Evolutionary conservation across 2,329 filamentous ascomycete genomes (phyloP).

Genomic region (Hypoxylon sp.): DNA sequence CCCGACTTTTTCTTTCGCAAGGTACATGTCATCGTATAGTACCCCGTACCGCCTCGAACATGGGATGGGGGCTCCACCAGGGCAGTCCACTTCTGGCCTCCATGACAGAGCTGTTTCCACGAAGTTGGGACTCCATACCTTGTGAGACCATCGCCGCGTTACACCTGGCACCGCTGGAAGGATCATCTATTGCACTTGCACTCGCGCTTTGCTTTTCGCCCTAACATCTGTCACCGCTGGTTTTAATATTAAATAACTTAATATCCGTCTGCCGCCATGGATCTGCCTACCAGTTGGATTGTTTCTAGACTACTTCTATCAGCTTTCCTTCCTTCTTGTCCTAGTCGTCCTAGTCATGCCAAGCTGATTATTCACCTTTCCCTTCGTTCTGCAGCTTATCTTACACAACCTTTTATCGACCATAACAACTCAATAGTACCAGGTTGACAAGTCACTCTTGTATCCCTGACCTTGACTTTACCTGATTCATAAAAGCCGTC

Average conservation of each 20-base stretch:
- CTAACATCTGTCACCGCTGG: conserved; percentile 55
- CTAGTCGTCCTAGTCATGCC: conserved; percentile 40
- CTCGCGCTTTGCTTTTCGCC: conserved; percentile 52
- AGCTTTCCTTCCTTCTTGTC: conserved; percentile 35
- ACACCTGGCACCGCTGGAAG: conserved; percentile 53
- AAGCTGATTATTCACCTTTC: conserved; percentile 47
- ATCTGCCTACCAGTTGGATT: conserved; percentile 40
- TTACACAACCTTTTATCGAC: conserved; percentile 42
- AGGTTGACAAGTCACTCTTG: conserved; percentile 39
- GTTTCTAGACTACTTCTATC: conserved; percentile 45
- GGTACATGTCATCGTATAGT: conserved; percentile 49
- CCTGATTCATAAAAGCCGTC: conserved; percentile 30
- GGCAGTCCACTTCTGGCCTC: conserved; percentile 50
- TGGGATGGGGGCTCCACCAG: conserved; percentile 48
- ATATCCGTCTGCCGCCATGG: conserved; percentile 54
- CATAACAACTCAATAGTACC: conserved; percentile 35
- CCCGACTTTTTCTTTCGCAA: conserved; percentile 48
- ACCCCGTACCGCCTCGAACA: conserved; percentile 45
- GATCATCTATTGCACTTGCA: conserved; percentile 53
- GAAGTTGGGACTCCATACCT: conserved; percentile 54
- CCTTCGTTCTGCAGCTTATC: conserved; percentile 48
- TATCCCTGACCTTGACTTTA: conserved; percentile 28
- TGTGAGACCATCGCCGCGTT: conserved; percentile 54
- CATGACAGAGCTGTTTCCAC: conserved; percentile 50
- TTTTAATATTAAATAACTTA: conserved; percentile 55